A percentile compares a stretch with the other conserved stretches of the same genome.
Evolutionary conservation across 2,329 filamentous ascomycete genomes (phyloP).

Genomic region (Beauveria medogensis): DNA sequence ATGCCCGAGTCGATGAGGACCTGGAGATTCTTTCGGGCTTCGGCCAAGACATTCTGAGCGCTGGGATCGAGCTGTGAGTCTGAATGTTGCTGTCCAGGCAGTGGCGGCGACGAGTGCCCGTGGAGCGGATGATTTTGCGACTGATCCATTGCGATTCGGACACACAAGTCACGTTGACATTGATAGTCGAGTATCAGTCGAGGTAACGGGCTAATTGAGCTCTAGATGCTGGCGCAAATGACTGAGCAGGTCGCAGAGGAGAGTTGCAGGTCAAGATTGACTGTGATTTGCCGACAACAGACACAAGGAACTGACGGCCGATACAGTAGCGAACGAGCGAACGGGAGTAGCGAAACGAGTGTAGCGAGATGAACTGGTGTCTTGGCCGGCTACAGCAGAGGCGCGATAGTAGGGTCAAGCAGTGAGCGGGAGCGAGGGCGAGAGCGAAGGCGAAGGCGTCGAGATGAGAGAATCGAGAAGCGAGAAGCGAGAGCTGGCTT

Average conservation of each 20-base stretch:
- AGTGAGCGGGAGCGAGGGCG: not conserved
- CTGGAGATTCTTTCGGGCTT: constrained; percentile 38
- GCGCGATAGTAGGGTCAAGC: not conserved
- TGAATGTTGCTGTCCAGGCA: constrained; percentile 16
- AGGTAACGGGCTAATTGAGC: no score
- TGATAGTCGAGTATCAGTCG: constrained; percentile 3
- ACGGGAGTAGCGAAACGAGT: not conserved
- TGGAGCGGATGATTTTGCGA: constrained; percentile 22
- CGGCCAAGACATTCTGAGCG: constrained; percentile 35
- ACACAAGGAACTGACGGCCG: not conserved
- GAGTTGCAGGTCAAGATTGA: not conserved
- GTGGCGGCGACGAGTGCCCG: constrained; percentile 18
- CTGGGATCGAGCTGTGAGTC: constrained; percentile 25
- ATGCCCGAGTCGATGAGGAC: constrained; percentile 37
- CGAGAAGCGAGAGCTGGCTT: not conserved
- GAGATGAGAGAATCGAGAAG: constrained; percentile 8
- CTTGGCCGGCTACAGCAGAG: not conserved
- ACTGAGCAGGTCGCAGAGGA: not conserved
- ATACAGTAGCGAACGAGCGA: not conserved
- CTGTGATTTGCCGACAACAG: not conserved
- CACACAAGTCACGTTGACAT: constrained; percentile 20
- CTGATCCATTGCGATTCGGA: constrained; percentile 23
- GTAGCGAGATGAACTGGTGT: not conserved
- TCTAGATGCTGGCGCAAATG: not conserved
- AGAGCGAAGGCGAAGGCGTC: not conserved